Conservation (phyloP, 2,329 filamentous ascomycete species). For the Geosmithia flava region DNA sequence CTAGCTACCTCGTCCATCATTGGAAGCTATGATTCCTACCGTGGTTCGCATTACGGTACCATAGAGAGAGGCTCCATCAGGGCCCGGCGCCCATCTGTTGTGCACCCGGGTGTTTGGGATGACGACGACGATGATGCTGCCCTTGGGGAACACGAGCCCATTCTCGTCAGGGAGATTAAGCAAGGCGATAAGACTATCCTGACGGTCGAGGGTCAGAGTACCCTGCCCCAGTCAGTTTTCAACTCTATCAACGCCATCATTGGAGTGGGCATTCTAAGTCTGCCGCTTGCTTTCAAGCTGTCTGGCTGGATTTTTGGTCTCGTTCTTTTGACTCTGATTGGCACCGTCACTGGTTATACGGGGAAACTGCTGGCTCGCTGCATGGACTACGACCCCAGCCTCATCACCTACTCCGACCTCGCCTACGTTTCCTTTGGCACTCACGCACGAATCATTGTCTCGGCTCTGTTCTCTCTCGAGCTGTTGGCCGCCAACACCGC, state of each 20-base stretch:
- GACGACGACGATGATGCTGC: constrained; percentile 16
- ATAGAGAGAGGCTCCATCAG: constrained; percentile 22
- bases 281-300: constrained; percentile 80
- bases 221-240: constrained; percentile 87
- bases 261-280: constrained; percentile 76
- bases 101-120: constrained; percentile 10
- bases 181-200: constrained; percentile 78
- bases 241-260: constrained; percentile 93
- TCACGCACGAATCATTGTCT: constrained; percentile 68
- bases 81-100: constrained; percentile 31
- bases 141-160: constrained; percentile 54
- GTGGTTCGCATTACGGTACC: constrained; percentile 39
- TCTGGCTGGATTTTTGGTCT: constrained; percentile 82
- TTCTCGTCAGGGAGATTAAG: constrained; percentile 81
- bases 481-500: constrained; percentile 82
- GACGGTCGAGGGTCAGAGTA: constrained; percentile 85
- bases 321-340: constrained; percentile 59
- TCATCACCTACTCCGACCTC: constrained; percentile 90
- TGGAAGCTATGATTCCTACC: constrained; percentile 54
- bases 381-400: constrained; percentile 69
- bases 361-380: constrained; percentile 77
- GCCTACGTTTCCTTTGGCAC: constrained; percentile 84
- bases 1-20: constrained; percentile 57
- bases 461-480: constrained; percentile 78
- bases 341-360: constrained; percentile 71